Conservation (phyloP, 1,139 yeast genomes). For the Spencermartinsiella ligniputridi region DNA sequence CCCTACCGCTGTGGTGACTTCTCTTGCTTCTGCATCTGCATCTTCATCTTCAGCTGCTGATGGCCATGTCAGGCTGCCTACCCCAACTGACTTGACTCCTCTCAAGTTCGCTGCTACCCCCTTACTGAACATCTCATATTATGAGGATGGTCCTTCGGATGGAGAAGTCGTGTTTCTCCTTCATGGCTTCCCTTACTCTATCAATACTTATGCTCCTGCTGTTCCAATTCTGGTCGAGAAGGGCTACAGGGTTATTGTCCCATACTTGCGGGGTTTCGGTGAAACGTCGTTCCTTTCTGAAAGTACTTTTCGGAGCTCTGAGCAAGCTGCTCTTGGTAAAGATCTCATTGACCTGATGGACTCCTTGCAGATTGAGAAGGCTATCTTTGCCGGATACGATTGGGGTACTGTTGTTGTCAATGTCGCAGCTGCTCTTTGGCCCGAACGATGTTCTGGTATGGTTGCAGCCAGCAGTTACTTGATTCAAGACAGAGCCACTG, state of each 20-base stretch:
- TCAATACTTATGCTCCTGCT: neutral
- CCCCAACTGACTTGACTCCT: neutral
- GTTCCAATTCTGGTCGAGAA: neutral
- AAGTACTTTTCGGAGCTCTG: neutral
- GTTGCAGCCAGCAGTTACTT: neutral
- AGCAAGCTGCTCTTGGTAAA: neutral
- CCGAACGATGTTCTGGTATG: neutral
- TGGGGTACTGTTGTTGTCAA: neutral
- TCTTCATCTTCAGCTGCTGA: too few species aligned
- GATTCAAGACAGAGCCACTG: neutral
- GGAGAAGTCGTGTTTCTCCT: neutral
- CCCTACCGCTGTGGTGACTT: too few species aligned
- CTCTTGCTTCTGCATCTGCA: too few species aligned
- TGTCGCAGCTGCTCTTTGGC: neutral
- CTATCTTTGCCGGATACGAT: neutral
- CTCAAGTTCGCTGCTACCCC: neutral
- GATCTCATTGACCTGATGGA: neutral
- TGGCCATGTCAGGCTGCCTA: too few species aligned
- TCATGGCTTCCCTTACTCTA: neutral
- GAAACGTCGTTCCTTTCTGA: neutral
- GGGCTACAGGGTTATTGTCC: neutral
- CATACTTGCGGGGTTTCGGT: neutral
- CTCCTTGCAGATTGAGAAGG: neutral
- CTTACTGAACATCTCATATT: neutral
- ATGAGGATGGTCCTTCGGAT: neutral